Base-by-base conservation (phyloP, 1,284 basidiomycete species). In the Pyrrhoderma noxium region DNA sequence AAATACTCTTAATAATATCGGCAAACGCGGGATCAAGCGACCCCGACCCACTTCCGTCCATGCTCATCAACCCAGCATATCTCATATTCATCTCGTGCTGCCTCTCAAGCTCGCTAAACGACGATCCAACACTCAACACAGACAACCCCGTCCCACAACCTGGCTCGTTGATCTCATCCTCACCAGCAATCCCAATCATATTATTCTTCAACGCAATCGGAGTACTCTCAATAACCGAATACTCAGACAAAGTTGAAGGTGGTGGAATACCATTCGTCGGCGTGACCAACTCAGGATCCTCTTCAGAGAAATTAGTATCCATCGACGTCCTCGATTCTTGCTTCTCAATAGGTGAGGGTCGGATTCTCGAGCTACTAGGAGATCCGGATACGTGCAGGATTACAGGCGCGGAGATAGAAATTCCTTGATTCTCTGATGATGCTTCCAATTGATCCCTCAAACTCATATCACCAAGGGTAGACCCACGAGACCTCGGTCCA, bases 1-100 rank as follows among this genome's bases (percentile, higher is more conserved):
- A 40, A 23, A 53, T 53, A 31, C 51, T 47, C 14, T 53, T 47
- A 41, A 53, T 53, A 31, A 53, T 47, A 18, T 53, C 46, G 8
- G 46, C 51, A 11, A 53, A 36, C 21, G 39, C 40, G 1, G 51
- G 51, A 19, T 48, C 51, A 13, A 53, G 18, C 9, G 39, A 37
- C 11, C 7, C 5, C 9, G 39, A 37, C 11, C 7, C 5, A 31
- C 27, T 5, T 5, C 27, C 22, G 21, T 39, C 36, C 35, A 36
- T 8, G 9, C 47, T 39, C 35, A 25, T 48, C 36, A 22, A 39
- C 4, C 21, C 23, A 38, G 18, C 7, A 7, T 5, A 14, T 25
- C 23, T 5, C 27, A 31, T 31, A 11, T 31, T 31, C 27, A 31
- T 27, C 38, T 36, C 25, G n/a, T 34, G 19, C 27, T 22, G 39